A percentile compares a stretch with the other conserved stretches of the same genome.
Conservation (phyloP, 2,329 filamentous ascomycete genomes). For the Sporothrix mexicana region DNA sequence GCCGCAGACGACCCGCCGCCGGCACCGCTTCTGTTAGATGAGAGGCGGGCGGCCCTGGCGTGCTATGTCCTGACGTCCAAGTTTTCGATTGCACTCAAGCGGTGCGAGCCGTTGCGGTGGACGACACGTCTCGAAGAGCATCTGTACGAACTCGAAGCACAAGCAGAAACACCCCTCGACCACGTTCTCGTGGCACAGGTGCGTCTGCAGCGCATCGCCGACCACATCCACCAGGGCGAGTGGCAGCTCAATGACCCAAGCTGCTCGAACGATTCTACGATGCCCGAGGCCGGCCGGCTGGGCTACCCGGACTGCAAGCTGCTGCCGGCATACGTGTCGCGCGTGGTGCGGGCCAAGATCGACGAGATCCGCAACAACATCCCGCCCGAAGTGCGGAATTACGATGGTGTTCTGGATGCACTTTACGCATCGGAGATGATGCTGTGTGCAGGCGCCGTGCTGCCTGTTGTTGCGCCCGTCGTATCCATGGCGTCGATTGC, state of each 20-base stretch:
- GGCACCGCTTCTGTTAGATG: constrained; percentile 46
- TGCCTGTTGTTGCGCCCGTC: constrained; percentile 23
- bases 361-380: constrained; percentile 40
- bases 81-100: constrained; percentile 45
- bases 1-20: constrained; percentile 35
- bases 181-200: constrained; percentile 53
- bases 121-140: constrained; percentile 64
- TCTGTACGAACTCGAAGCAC: constrained; percentile 53
- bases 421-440: constrained; percentile 47
- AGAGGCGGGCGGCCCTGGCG: constrained; percentile 55
- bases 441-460: constrained; percentile 47
- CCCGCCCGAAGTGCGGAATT: constrained; percentile 38
- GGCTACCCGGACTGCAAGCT: constrained; percentile 38
- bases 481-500: constrained; percentile 27
- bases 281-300: background rate
- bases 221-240: constrained; percentile 43
- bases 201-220: constrained; percentile 50
- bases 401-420: constrained; percentile 46
- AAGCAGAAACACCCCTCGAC: constrained; percentile 57
- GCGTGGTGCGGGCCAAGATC: constrained; percentile 41
- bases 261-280: background rate
- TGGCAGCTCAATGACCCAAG: constrained; percentile 38
- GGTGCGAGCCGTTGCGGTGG: constrained; percentile 61
- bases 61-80: constrained; percentile 51
- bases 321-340: constrained; percentile 37